Evolutionary conservation across 208 protist genomes (phyloP), one percentile per base, ranked within the genome.

Genomic region (Trypanosoma congolense): DNA sequence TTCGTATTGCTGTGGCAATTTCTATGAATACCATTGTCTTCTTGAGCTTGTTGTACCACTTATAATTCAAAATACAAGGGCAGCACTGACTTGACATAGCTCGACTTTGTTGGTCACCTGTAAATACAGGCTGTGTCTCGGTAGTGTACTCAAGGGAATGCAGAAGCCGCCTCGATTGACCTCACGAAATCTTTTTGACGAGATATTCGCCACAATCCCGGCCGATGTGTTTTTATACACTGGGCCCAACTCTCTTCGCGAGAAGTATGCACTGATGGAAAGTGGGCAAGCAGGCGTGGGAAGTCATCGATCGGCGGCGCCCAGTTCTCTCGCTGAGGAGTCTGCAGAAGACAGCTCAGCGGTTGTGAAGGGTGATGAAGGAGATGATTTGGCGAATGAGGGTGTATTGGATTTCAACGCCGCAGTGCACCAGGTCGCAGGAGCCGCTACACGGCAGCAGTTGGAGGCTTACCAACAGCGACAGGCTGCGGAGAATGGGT

Each of bases 121-220:
- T n/a, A n/a, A n/a, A n/a, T n/a, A n/a, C n/a, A n/a, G n/a, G n/a
- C n/a, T n/a, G n/a, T n/a, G n/a, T n/a, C n/a, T n/a, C n/a, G n/a
- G 5, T 8, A 33, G 24, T 22, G 18, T 35, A 9, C n/a, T 35
- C 19, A 42, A n/a, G 40, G 19, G 18, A 41, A 67, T 67, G 61
- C 52, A 56, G 18, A 67, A 56, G 16, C 19, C 25, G 24, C 0
- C 61, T 42, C 52, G 61, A 50, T 36, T 61, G 26, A 67, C 61
- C 2, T 56, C 61, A 24, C 28, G 61, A 33, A 91, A 83, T 18
- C 65, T 91, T 0, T 91, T 91, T 56, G 83, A 91, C 47, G 77
- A 70, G 9, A 55, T 91, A 28, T 91, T 91, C 47, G 62, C 63
- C 16, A 68, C 61, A 36, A 77, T 91, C 22, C 83, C 83, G 0